Evolutionary conservation across 2,329 filamentous ascomycete genomes (phyloP), one percentile per base, ranked within the genome.

Genomic region (Pseudogymnoascus sp.): DNA sequence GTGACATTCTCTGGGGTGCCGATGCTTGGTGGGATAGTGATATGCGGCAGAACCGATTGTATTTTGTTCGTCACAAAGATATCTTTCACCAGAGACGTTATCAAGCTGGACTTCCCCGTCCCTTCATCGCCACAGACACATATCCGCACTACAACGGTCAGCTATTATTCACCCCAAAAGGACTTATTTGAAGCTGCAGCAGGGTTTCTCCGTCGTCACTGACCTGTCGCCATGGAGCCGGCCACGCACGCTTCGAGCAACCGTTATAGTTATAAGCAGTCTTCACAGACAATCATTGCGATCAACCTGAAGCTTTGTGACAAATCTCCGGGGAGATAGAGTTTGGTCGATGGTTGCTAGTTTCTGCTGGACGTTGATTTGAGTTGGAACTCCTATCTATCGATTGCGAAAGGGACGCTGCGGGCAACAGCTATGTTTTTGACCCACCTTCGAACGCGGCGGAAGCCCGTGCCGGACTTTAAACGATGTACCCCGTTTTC

Each of bases 61-160:
- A 99, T 97, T 78, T 95, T 96, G 77, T 90, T 91, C 67, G 89
- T 91, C 70, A 97, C 90, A 75, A 97, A 99, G 74, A 93, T 90
- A 74, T 97, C 93, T 74, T 97, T 97, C 74, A 99, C 93, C 39
- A 99, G 86, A 63, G 92, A 95, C 62, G 92, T 94, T 72, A 96
- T 95, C 74, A 96, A 82, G 75, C 90, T 94, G 64, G 90, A 94
- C 78, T 96, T 96, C 70, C 92, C 92, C n/a, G 90, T 92, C 70
- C 90, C 90, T 77, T 97, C 93, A 75, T 99, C 94, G 72, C 94
- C 94, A 78, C 92, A 97, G 64, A 97, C 91, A 75, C 92, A 96
- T 72, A 97, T 92, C 67, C 94, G 90, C 65, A 97, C 93, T 79
- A 41, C 16, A 38, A 39, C 29, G 16, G 49, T 55, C 29, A 55